These are phyloP conservation scores for Zymoseptoria crescenta DNA, from an alignment of 2,329 filamentous ascomycete genomes.

Conservation along the genomic window DNA sequence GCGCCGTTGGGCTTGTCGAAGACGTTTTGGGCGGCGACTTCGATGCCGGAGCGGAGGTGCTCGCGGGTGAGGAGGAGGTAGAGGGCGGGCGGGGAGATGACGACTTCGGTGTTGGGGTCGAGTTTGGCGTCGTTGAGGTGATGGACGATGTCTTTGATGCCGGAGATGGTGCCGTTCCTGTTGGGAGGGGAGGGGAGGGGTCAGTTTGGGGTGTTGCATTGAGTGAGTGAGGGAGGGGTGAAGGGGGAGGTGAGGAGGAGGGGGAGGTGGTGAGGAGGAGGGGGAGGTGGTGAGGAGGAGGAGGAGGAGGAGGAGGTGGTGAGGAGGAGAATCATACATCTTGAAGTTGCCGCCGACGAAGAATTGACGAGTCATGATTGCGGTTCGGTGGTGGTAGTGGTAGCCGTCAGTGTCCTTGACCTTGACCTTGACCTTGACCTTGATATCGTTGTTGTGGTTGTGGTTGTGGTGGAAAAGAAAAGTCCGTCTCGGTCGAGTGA, in stretches of 20 bases:
- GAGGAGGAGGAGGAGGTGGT: conserved; percentile 34
- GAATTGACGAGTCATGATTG: conserved; percentile 36
- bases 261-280: conserved; percentile 4
- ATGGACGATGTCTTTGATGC: conserved; percentile 72
- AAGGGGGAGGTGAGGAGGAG: too few relatives aligned
- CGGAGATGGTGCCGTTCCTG: conserved; percentile 73
- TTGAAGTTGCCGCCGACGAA: conserved; percentile 71
- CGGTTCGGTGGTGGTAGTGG: conserved; percentile 6
- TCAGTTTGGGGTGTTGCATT: conserved; percentile 5
- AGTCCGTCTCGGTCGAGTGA: not conserved
- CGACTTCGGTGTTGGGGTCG: conserved; percentile 78
- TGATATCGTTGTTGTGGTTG: not conserved
- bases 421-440: not conserved
- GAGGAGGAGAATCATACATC: too few relatives aligned
- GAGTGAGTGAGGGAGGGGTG: too few relatives aligned
- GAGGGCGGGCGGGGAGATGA: conserved; percentile 81
- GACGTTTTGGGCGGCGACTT: conserved; percentile 92
- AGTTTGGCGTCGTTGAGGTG: conserved; percentile 81
- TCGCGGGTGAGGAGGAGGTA: conserved; percentile 86
- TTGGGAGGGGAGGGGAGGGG: too few relatives aligned
- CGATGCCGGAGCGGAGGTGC: conserved; percentile 64
- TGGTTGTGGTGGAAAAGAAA: not conserved
- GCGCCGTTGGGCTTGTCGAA: conserved; percentile 84
- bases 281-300: conserved; percentile 10
- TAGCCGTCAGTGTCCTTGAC: not conserved